A percentile compares a stretch with the other conserved stretches of the same genome.
phyloP scores from a whole-genome alignment of 2,329 filamentous ascomycete species.

The Venturia nashicola region DNA sequence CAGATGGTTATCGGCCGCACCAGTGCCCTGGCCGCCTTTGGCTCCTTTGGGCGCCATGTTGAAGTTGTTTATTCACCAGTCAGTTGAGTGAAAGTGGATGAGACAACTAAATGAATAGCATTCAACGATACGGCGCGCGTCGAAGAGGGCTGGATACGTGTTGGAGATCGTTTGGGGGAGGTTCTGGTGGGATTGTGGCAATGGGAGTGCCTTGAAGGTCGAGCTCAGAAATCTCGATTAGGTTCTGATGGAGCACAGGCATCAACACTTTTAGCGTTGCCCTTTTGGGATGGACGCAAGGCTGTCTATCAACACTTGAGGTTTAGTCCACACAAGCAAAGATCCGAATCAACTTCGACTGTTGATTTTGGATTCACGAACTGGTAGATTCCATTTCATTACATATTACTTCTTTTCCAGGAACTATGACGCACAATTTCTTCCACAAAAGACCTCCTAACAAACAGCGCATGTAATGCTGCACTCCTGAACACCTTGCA shows the following conservation, averaged over 20 bases:
- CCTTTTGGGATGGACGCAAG: neutral
- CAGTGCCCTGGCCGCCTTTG: constrained; percentile 6
- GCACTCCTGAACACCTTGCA: neutral
- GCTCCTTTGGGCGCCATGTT: constrained; percentile 8
- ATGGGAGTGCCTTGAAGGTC: neutral
- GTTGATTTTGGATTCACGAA: too few relatives aligned
- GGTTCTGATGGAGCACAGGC: neutral
- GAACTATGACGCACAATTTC: neutral
- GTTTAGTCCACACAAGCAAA: too few relatives aligned
- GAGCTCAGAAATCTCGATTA: neutral
- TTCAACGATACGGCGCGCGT: neutral
- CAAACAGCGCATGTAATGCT: neutral
- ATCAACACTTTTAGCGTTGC: neutral
- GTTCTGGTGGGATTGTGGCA: neutral
- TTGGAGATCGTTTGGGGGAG: neutral
- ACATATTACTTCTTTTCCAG: too few relatives aligned
- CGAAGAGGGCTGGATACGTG: neutral
- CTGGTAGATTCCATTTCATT: too few relatives aligned
- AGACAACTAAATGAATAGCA: neutral
- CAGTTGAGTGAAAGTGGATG: neutral
- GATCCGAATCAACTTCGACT: too few relatives aligned
- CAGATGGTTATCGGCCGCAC: constrained; percentile 44
- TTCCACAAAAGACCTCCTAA: neutral
- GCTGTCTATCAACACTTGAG: neutral
- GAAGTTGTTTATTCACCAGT: neutral